A percentile compares a stretch with the other conserved stretches of the same genome.
These are phyloP conservation scores for Solanum chilense DNA, from an alignment of 257 asterid genomes.

Conservation along the genomic window DNA sequence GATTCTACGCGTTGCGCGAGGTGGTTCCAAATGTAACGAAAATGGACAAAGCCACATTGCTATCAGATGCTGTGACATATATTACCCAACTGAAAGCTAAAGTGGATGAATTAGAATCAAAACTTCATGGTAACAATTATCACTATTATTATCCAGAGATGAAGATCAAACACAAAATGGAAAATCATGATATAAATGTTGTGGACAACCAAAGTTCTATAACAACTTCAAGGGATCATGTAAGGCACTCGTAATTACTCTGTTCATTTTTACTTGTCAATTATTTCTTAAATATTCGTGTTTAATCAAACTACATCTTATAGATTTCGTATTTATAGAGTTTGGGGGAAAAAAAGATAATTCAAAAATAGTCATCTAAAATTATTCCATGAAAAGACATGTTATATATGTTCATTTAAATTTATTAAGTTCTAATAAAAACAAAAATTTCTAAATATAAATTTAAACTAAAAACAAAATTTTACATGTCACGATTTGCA, in stretches of 20 bases:
- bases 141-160: neutral
- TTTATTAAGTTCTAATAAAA: too few species aligned
- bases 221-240: neutral
- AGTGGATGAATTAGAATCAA: constrained; percentile 39
- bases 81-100: constrained; percentile 49
- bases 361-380: too few species aligned
- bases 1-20: constrained; percentile 63
- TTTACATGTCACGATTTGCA: neutral
- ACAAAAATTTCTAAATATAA: too few species aligned
- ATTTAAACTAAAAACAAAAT: too few species aligned
- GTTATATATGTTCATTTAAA: too few species aligned
- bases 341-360: too few species aligned
- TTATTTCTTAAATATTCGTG: too few species aligned
- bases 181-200: constrained; percentile 8
- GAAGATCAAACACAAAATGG: constrained; percentile 8
- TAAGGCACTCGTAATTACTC: neutral
- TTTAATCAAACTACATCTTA: too few species aligned
- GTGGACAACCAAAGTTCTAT: constrained; percentile 17
- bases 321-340: too few species aligned
- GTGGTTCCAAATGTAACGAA: constrained; percentile 76
- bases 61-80: constrained; percentile 70
- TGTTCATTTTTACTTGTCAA: too few species aligned
- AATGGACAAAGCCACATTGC: constrained; percentile 72
- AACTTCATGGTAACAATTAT: neutral
- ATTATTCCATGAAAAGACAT: too few species aligned